These are phyloP conservation scores for Vigna trinervia DNA, from an alignment of 306 rosid species.

Conservation along the genomic window DNA sequence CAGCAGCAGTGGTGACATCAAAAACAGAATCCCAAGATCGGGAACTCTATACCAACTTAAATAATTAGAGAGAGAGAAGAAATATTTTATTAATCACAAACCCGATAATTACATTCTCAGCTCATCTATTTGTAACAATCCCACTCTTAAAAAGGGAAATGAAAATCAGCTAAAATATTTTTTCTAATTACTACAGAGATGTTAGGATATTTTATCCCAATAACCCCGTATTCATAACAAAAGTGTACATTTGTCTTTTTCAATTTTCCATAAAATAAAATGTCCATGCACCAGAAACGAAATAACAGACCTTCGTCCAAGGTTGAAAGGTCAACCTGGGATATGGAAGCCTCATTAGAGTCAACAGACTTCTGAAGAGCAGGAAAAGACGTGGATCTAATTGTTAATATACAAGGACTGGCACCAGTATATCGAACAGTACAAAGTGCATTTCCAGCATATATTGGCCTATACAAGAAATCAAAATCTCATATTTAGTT, in stretches of 20 bases:
- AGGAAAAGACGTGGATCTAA: slow-evolving; percentile 88
- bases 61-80: too few species aligned
- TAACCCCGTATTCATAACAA: background rate
- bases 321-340: slow-evolving; percentile 95
- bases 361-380: slow-evolving; percentile 52
- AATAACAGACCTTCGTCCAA: slow-evolving; percentile 75
- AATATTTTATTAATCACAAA: too few species aligned
- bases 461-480: slow-evolving; percentile 81
- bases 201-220: too few species aligned
- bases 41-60: too few species aligned
- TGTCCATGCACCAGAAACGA: slow-evolving; percentile 41
- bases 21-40: too few species aligned
- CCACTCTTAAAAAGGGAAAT: too few species aligned
- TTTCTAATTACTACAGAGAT: too few species aligned
- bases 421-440: slow-evolving; percentile 77
- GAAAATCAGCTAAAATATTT: too few species aligned
- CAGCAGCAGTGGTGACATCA: too few species aligned
- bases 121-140: too few species aligned
- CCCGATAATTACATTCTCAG: too few species aligned
- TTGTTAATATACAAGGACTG: slow-evolving; percentile 84
- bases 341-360: slow-evolving; percentile 66
- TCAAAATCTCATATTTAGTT: slow-evolving; percentile 34
- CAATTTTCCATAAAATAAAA: slow-evolving; percentile 34
- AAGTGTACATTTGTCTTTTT: slow-evolving; percentile 21
- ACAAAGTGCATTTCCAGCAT: slow-evolving; percentile 96